phyloP scores from a whole-genome alignment of 129 eudicot species.

The Centrapalus pauciflorus region DNA sequence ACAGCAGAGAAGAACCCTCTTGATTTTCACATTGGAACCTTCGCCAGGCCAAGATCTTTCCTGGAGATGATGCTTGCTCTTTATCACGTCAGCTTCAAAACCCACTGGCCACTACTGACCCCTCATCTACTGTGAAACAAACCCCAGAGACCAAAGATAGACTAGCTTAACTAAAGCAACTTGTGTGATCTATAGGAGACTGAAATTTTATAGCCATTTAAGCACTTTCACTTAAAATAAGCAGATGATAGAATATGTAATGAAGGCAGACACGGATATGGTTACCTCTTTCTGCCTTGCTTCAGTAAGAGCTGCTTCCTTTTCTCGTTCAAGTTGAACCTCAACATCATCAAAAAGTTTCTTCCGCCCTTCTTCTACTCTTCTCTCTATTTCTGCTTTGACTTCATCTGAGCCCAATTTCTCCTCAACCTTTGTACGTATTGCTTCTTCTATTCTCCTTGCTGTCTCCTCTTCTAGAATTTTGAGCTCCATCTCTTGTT shows the following conservation, averaged over 20 bases:
- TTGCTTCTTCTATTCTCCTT: conserved; percentile 86
- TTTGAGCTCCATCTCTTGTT: conserved; percentile 72
- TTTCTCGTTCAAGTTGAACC: conserved; percentile 72
- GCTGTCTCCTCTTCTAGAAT: conserved; percentile 87
- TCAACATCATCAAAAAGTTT: conserved; percentile 68
- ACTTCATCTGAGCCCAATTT: conserved; percentile 66
- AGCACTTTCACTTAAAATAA: no score
- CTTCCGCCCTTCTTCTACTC: conserved; percentile 64
- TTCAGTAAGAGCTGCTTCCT: conserved; percentile 75
- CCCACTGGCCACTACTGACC: no score
- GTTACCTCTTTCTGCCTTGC: conserved; percentile 82
- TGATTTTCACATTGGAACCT: no score
- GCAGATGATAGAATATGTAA: background rate
- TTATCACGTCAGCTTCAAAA: no score
- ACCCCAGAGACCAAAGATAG: no score
- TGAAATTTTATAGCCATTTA: no score
- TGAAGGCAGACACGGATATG: background rate
- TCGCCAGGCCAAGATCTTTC: no score
- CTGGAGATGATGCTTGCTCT: no score
- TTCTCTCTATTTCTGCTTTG: conserved; percentile 58
- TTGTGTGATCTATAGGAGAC: no score
- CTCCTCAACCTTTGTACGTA: conserved; percentile 73
- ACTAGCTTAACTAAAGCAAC: no score
- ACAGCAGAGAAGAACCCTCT: no score
- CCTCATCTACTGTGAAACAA: no score